Evolutionary conservation across 345 rosid genomes (phyloP).

Genomic region (Abelmoschus esculentus): DNA sequence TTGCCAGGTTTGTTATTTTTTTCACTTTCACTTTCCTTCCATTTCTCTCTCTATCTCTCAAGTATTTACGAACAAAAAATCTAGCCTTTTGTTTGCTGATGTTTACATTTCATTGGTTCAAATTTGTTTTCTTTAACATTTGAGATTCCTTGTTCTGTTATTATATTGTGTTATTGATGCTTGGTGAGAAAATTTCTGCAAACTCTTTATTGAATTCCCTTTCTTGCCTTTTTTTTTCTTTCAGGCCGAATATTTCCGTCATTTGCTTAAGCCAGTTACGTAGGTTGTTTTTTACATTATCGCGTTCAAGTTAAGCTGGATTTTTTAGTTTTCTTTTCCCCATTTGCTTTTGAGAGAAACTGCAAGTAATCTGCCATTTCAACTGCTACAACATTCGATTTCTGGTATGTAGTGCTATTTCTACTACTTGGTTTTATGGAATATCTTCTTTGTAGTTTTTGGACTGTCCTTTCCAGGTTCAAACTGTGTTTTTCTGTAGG

Average conservation of each 20-base stretch:
- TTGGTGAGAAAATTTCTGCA: too few species aligned
- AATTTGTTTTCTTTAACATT: not conserved
- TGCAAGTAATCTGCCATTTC: conserved; percentile 21
- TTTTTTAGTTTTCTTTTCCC: conserved; percentile 27
- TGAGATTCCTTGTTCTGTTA: conserved; percentile 1
- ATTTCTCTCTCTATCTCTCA: too few species aligned
- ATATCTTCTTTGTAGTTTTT: not conserved
- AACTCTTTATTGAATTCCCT: not conserved
- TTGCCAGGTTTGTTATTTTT: conserved; percentile 59
- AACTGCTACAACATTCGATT: conserved; percentile 15
- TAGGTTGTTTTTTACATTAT: conserved; percentile 30
- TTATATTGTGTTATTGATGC: too few species aligned
- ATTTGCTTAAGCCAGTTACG: conserved; percentile 83
- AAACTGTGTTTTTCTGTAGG: conserved; percentile 19
- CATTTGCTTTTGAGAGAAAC: conserved; percentile 21
- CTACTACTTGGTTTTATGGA: not conserved
- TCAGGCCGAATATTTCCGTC: conserved; percentile 90
- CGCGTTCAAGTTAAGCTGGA: conserved; percentile 39
- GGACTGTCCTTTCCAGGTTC: not conserved
- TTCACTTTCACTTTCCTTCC: too few species aligned
- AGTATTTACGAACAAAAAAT: conserved; percentile 1
- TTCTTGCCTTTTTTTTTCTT: conserved; percentile 17
- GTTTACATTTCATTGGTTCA: not conserved
- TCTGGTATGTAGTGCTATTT: conserved; percentile 23
- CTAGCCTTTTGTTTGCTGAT: not conserved